These are phyloP conservation scores for Chrysosporium keratinophilum DNA, from an alignment of 2,329 filamentous ascomycete genomes.

Conservation along the genomic window DNA sequence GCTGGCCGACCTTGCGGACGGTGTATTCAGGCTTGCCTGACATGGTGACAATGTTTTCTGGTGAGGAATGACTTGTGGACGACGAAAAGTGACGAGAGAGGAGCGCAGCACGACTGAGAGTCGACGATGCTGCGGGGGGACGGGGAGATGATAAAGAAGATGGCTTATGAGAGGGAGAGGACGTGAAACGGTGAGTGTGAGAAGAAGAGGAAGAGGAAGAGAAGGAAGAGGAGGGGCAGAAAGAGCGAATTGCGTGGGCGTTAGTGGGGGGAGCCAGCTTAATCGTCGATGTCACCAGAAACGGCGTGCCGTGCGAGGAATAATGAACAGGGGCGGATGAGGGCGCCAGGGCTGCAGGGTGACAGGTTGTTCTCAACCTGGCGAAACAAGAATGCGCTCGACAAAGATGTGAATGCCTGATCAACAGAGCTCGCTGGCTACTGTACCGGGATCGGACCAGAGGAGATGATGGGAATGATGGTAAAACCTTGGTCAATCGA, in stretches of 20 bases:
- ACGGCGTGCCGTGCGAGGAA: constrained; percentile 3
- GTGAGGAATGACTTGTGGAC: constrained; percentile 22
- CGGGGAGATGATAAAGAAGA: constrained; percentile 10
- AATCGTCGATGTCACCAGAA: constrained; percentile 16
- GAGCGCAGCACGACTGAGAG: constrained; percentile 32
- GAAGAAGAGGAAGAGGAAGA: constrained; percentile 22
- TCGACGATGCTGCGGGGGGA: constrained; percentile 13
- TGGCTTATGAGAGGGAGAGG: constrained; percentile 18
- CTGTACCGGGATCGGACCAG: constrained; percentile 6
- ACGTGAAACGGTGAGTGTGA: constrained; percentile 19
- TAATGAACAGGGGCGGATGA: constrained; percentile 5
- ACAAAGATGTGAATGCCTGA: background rate
- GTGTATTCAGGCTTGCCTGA: constrained; percentile 47
- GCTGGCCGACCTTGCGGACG: constrained; percentile 75
- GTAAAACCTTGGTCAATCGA: constrained; percentile 10
- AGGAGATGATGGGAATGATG: background rate
- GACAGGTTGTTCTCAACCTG: constrained; percentile 1
- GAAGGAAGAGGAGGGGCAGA: constrained; percentile 17
- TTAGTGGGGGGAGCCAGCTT: constrained; percentile 35
- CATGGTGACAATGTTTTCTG: constrained; percentile 27
- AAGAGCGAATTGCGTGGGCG: constrained; percentile 7
- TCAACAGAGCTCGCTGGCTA: background rate
- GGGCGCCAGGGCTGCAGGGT: constrained; percentile 10
- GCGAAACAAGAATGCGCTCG: constrained; percentile 6
- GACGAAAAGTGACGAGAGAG: constrained; percentile 42